Evolutionary conservation across 116 monocot genomes (phyloP), one percentile per base, ranked within the genome.

Genomic region (Trichopus zeylanicus): DNA sequence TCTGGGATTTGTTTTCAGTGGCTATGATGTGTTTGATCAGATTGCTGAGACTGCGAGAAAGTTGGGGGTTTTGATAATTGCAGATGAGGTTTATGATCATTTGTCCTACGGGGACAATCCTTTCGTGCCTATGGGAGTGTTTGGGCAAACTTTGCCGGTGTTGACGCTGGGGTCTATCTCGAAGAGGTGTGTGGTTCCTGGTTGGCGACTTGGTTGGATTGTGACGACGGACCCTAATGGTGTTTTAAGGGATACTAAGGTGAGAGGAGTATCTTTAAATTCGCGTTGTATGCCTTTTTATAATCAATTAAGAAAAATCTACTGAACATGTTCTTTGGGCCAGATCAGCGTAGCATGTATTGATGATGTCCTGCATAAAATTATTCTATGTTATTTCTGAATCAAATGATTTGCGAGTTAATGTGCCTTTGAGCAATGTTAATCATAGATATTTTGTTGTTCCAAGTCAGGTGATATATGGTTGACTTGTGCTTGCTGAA

Each of bases 181-280:
- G 48, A 86, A 91, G 64, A 75, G 78, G 69, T 91, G 86, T 86
- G 22, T 73, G 1, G 87, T 91, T 38, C 91, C 91, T 59, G 91
- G 91, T 61, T 91, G 91, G 91, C 64, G 86, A 52, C 60, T 91
- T 55, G 91, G 91, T 21, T 91, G 91, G 91, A 86, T 91, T 53
- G 83, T 38, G 16, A 52, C 63, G 24, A 70, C 13, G 62, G 91
- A 91, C 47, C 79, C 86, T 3, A 74, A 83, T 7, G 75, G 73
- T 16, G 53, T 91, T 46, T 61, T 91, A 1, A 75, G 59, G 57
- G 52, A 80, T 58, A 80, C 86, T 13, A 77, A 86, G 87, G 32
- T 33, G 32, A 33, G 32, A 8, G 32, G 8, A 33, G 32, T 8
- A 5, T 33, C 32, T 33, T 8, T 33, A 8, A 8, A 33, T 33